A percentile compares a stretch with the other conserved stretches of the same genome.
These are phyloP conservation scores for Linum trigynum DNA, from an alignment of 345 rosid genomes.

Conservation along the genomic window DNA sequence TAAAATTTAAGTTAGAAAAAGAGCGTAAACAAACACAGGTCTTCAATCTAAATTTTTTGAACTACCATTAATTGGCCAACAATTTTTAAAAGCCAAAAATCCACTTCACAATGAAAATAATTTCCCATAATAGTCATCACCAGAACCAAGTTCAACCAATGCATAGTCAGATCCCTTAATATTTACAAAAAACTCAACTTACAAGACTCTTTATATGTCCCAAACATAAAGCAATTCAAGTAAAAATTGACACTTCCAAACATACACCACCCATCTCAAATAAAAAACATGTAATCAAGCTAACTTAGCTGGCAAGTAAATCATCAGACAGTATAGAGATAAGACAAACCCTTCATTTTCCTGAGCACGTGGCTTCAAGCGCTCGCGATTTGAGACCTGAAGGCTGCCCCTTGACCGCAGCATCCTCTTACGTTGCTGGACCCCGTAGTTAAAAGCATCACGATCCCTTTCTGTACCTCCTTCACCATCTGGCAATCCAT, in stretches of 20 bases:
- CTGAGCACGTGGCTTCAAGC: constrained; percentile 53
- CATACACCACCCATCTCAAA: neutral
- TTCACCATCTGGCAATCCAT: constrained; percentile 80
- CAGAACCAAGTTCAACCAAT: neutral
- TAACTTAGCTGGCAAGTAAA: constrained; percentile 16
- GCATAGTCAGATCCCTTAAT: neutral
- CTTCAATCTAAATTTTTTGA: too few relatives aligned
- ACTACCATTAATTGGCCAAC: too few relatives aligned
- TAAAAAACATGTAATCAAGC: constrained; percentile 9
- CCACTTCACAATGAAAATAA: too few relatives aligned
- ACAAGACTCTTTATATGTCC: neutral
- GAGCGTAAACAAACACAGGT: too few relatives aligned
- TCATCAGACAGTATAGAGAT: constrained; percentile 3
- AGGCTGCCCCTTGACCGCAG: constrained; percentile 92
- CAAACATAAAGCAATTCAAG: neutral
- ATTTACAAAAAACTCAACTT: neutral
- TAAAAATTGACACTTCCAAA: neutral
- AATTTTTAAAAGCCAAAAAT: too few relatives aligned
- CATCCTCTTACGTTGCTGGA: constrained; percentile 96
- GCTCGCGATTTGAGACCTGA: constrained; percentile 59
- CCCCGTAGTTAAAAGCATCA: constrained; percentile 67
- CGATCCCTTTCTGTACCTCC: constrained; percentile 72
- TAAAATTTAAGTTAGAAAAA: too few relatives aligned
- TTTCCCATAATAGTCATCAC: neutral
- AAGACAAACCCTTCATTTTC: constrained; percentile 82